Evolutionary conservation across 2,329 filamentous ascomycete species (phyloP).

Genomic region (Stromatinia cepivora): DNA sequence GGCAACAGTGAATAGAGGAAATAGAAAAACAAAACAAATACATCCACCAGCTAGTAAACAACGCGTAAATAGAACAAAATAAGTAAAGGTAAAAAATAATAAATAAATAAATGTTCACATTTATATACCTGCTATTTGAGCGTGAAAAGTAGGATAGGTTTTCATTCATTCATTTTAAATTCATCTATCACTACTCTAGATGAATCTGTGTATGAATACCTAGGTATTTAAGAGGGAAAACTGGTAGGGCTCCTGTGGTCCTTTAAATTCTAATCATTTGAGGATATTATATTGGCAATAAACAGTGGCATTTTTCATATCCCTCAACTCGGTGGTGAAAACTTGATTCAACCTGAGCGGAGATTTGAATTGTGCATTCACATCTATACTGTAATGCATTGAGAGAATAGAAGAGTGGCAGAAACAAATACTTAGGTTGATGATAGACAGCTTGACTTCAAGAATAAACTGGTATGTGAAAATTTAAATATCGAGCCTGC

Average conservation of each 20-base stretch:
- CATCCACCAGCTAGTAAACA: no score
- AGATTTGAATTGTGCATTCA: not conserved
- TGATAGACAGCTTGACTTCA: not conserved
- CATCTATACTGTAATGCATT: not conserved
- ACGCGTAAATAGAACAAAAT: no score
- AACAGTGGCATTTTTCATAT: not conserved
- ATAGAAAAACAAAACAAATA: no score
- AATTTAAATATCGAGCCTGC: not conserved
- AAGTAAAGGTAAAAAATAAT: no score
- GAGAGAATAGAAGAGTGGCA: not conserved
- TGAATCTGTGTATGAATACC: no score
- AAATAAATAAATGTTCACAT: no score
- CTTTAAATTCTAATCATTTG: not conserved
- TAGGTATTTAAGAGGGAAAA: not conserved
- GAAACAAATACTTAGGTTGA: not conserved
- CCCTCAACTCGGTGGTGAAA: not conserved
- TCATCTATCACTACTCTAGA: no score
- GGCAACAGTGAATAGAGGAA: no score
- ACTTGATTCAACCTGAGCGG: not conserved
- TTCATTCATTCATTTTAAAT: no score
- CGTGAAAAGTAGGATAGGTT: no score
- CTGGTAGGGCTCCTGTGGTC: not conserved
- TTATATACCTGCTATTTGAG: no score
- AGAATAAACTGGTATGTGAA: not conserved
- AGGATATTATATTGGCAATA: not conserved